Evolutionary conservation across 2,329 filamentous ascomycete genomes (phyloP), one percentile per base, ranked within the genome.

Genomic region (Talaromyces atroroseus): DNA sequence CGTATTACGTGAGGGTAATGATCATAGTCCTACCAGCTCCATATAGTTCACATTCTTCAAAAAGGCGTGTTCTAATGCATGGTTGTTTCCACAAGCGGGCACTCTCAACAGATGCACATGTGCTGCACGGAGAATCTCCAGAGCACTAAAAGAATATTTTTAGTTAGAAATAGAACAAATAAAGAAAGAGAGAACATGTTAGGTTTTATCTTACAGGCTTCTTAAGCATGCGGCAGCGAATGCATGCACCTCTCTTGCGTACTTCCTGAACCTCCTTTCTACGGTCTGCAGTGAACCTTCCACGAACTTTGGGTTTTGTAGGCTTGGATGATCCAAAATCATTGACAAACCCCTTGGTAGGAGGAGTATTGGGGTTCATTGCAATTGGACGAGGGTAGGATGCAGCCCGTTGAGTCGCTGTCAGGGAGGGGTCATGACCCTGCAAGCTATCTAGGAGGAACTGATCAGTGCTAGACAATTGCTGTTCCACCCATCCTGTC

Each of bases 171-270:
- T 5, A 14, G 14, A 44, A 18, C 14, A 38, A 45, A 45, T 48
- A 16, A 59, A 14, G 36, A 56, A 18, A 40, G 32, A 54, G 23
- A 47, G 24, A 18, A 24, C 36, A 42, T 46, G 4, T 32, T 32
- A 5, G 20, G 46, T 8, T 24, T 14, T 34, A 49, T 42, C 68
- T 60, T 71, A 76, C 73, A 38, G 81, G 80, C 63, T 85, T 85
- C 70, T 84, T 85, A 23, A 85, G 70, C 82, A 85, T 84, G 14
- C 82, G 80, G 65, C 82, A 85, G 34, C 82, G 78, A 59, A 85
- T 79, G 63, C 82, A 85, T 7, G 82, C 82, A 12, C 82, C 82
- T 52, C 78, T 74, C 65, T 84, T 84, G 23, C 82, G 76, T 34
- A 84, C 79, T 59, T 81, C 77, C 60, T 82, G 79, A 1, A 85